Percentiles rank a stretch among this genome's conserved stretches.
These are phyloP conservation scores for Gardenia jasminoides DNA, from an alignment of 257 asterid genomes.

Conservation along the genomic window DNA sequence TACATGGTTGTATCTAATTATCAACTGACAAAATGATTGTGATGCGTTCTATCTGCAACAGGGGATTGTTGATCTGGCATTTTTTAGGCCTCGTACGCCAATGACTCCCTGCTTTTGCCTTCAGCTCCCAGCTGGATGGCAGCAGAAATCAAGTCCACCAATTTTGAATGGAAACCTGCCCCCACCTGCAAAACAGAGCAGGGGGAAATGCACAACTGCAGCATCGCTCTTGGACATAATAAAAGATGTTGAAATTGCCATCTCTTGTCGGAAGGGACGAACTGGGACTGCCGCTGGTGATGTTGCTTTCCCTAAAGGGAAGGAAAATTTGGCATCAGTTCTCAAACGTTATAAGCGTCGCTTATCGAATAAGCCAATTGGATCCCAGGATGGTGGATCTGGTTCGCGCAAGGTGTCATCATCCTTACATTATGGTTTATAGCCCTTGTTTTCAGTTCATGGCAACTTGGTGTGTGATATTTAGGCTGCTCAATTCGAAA, in stretches of 20 bases:
- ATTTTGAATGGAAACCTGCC: conserved; percentile 52
- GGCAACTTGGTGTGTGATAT: conserved; percentile 23
- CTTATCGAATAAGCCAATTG: conserved; percentile 58
- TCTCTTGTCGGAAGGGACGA: conserved; percentile 91
- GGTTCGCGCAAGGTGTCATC: conserved; percentile 33
- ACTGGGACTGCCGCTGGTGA: conserved; percentile 99
- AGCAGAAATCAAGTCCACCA: conserved; percentile 53
- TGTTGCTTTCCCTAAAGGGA: conserved; percentile 96
- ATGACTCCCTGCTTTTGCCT: conserved; percentile 86
- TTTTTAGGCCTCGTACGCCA: conserved; percentile 69
- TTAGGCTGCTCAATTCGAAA: conserved; percentile 18
- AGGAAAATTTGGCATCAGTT: conserved; percentile 82
- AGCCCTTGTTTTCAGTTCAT: conserved; percentile 25
- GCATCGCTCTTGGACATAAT: conserved; percentile 61
- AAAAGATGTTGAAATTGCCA: conserved; percentile 78
- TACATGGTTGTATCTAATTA: not conserved
- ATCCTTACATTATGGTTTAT: conserved; percentile 36
- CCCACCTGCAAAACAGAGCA: conserved; percentile 45
- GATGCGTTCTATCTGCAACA: conserved; percentile 24
- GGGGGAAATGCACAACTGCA: conserved; percentile 85
- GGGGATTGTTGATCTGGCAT: conserved; percentile 86
- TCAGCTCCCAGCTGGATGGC: conserved; percentile 70
- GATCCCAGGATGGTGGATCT: conserved; percentile 38
- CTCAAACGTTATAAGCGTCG: conserved; percentile 93
- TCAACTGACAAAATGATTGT: not conserved